Conservation (phyloP, 2,329 filamentous ascomycete species). For the Diaporthe longicolla region DNA sequence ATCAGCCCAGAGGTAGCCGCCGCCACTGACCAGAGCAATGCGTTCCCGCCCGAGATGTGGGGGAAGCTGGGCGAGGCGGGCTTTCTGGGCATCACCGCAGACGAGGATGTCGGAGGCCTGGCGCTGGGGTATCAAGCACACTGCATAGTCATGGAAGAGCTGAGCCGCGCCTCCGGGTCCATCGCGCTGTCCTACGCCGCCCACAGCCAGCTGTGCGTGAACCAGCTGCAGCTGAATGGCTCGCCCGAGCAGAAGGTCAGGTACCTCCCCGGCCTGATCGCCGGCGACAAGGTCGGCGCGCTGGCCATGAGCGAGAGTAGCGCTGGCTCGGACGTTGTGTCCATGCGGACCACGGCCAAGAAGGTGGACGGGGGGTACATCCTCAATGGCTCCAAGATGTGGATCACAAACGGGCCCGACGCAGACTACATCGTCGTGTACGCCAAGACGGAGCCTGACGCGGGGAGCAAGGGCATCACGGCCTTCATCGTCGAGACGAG, state of each 20-base stretch:
- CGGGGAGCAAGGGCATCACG: slow-evolving; percentile 90
- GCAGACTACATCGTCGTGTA: slow-evolving; percentile 97
- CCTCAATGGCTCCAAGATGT: slow-evolving; percentile 96
- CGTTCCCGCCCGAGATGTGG: slow-evolving; percentile 94
- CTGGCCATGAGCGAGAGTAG: slow-evolving; percentile 96
- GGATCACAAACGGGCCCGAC: slow-evolving; percentile 98
- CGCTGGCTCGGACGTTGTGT: slow-evolving; percentile 92
- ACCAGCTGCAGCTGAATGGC: slow-evolving; percentile 94
- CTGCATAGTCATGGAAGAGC: slow-evolving; percentile 94
- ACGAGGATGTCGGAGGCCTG: slow-evolving; percentile 91
- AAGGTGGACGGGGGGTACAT: slow-evolving; percentile 87
- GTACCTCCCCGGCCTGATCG: slow-evolving; percentile 85
- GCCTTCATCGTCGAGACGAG: slow-evolving; percentile 89
- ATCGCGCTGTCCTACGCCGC: slow-evolving; percentile 95
- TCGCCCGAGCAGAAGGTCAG: slow-evolving; percentile 82
- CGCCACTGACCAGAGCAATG: slow-evolving; percentile 86
- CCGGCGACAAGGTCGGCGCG: slow-evolving; percentile 85
- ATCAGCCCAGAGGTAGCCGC: slow-evolving; percentile 87
- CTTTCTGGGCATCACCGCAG: slow-evolving; percentile 92
- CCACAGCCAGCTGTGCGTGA: slow-evolving; percentile 95
- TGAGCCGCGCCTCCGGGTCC: slow-evolving; percentile 86
- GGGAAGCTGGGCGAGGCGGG: slow-evolving; percentile 91
- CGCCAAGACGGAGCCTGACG: slow-evolving; percentile 88
- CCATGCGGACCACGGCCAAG: slow-evolving; percentile 90
- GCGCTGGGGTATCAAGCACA: slow-evolving; percentile 97